Evolutionary conservation across 495 filamentous ascomycete genomes (phyloP).

Genomic region (Penicillium turbatum): DNA sequence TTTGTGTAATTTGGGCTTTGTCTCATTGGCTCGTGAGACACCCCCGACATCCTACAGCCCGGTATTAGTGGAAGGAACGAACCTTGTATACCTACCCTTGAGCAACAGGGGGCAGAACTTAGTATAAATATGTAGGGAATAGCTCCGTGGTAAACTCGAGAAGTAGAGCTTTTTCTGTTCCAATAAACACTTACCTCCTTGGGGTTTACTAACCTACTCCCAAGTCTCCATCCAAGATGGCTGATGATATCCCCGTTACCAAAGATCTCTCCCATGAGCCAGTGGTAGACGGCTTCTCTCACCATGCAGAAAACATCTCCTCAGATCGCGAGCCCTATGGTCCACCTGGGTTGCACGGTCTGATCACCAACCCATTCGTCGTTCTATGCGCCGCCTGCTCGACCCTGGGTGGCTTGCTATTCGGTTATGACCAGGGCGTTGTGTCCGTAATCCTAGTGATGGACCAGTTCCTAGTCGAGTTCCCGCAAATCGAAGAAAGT

Average conservation of each 20-base stretch:
- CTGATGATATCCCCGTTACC: slow-evolving; percentile 6
- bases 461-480: slow-evolving; percentile 52
- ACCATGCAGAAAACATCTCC: slow-evolving; percentile 42
- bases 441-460: slow-evolving; percentile 55
- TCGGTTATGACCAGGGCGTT: slow-evolving; percentile 57
- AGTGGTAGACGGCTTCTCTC: slow-evolving; percentile 30
- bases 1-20: not conserved
- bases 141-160: not conserved
- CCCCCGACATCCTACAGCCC: not conserved
- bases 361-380: slow-evolving; percentile 50
- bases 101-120: not conserved
- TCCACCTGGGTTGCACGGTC: slow-evolving; percentile 41
- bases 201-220: too few relatives aligned
- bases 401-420: slow-evolving; percentile 52
- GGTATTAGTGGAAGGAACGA: not conserved
- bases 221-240: slow-evolving; percentile 7
- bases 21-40: not conserved
- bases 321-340: slow-evolving; percentile 43
- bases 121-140: not conserved
- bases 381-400: slow-evolving; percentile 51
- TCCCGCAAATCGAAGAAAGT: slow-evolving; percentile 40
- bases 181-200: too few relatives aligned
- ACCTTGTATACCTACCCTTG: not conserved
- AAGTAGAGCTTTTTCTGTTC: too few relatives aligned
- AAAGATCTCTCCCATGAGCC: slow-evolving; percentile 20